phyloP scores from a whole-genome alignment of 352 stramenopile species.

The Phytophthora fragariae region DNA sequence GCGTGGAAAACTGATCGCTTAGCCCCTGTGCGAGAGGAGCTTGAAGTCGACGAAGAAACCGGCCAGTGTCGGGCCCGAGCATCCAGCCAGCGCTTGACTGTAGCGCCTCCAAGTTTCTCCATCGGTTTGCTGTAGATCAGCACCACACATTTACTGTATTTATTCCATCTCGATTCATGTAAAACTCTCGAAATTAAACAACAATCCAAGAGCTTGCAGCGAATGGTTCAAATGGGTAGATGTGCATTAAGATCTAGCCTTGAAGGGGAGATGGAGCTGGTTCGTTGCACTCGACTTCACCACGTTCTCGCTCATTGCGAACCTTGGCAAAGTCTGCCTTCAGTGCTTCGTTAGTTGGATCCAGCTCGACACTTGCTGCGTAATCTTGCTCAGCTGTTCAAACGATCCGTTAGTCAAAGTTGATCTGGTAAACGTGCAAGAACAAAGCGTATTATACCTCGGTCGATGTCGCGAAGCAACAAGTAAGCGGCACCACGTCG shows the following conservation, averaged over 20 bases:
- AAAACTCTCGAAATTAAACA: not conserved
- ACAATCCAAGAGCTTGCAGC: not conserved
- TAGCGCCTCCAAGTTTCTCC: slow-evolving; percentile 32
- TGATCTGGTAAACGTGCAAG: not conserved
- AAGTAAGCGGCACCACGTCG: slow-evolving; percentile 63
- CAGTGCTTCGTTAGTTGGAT: slow-evolving; percentile 64
- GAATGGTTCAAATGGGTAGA: not conserved
- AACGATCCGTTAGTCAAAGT: not conserved
- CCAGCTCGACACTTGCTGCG: slow-evolving; percentile 59
- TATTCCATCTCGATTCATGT: not conserved
- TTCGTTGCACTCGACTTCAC: not conserved
- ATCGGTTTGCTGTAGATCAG: slow-evolving; percentile 35
- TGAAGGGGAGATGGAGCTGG: slow-evolving; percentile 13
- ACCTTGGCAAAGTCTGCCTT: slow-evolving; percentile 56
- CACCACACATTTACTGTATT: not conserved
- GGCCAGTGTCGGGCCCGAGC: slow-evolving; percentile 15
- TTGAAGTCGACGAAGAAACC: slow-evolving; percentile 32
- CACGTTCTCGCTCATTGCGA: slow-evolving; percentile 28
- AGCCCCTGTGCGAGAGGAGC: slow-evolving; percentile 18
- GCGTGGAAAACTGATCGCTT: slow-evolving; percentile 41
- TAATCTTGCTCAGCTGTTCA: slow-evolving; percentile 65
- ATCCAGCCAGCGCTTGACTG: slow-evolving; percentile 11
- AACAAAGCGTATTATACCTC: slow-evolving; percentile 41
- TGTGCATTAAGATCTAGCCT: slow-evolving; percentile 13
- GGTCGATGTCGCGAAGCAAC: slow-evolving; percentile 40